A percentile compares a stretch with the other conserved stretches of the same genome.
Conservation (phyloP, 2,329 filamentous ascomycete species). For the Didymellaceae sp. region DNA sequence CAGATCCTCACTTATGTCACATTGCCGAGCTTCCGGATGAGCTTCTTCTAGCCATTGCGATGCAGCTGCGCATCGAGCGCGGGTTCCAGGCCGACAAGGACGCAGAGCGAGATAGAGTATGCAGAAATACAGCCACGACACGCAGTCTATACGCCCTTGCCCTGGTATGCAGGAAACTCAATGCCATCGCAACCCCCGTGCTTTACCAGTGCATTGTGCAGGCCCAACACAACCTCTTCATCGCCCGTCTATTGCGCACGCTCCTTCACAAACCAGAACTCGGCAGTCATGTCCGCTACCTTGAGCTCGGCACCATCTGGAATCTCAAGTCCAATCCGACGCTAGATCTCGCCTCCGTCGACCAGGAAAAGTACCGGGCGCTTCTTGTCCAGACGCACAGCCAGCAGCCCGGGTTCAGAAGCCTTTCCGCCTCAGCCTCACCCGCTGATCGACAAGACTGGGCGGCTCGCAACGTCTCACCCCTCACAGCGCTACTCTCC, state of each 20-base stretch:
- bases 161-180: slow-evolving; percentile 21
- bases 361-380: too few species aligned
- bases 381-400: neutral
- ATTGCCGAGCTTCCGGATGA: slow-evolving; percentile 25
- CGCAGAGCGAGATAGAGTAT: neutral
- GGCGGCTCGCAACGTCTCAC: too few species aligned
- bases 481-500: too few species aligned
- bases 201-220: slow-evolving; percentile 27
- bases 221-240: neutral
- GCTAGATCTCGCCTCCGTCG: too few species aligned
- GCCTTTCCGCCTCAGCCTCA: too few species aligned
- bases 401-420: too few species aligned
- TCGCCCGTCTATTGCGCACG: neutral
- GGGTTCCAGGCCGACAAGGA: slow-evolving; percentile 11
- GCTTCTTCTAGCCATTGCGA: slow-evolving; percentile 25
- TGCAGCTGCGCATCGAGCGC: slow-evolving; percentile 19
- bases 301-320: neutral
- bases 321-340: too few species aligned
- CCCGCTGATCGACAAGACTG: too few species aligned
- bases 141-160: slow-evolving; percentile 19
- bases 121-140: neutral
- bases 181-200: slow-evolving; percentile 19
- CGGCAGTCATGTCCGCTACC: slow-evolving; percentile 1
- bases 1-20: neutral
- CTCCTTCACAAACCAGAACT: neutral